Base-by-base conservation (phyloP, 176 grass and related monocot species). In the Luzula sylvatica region DNA sequence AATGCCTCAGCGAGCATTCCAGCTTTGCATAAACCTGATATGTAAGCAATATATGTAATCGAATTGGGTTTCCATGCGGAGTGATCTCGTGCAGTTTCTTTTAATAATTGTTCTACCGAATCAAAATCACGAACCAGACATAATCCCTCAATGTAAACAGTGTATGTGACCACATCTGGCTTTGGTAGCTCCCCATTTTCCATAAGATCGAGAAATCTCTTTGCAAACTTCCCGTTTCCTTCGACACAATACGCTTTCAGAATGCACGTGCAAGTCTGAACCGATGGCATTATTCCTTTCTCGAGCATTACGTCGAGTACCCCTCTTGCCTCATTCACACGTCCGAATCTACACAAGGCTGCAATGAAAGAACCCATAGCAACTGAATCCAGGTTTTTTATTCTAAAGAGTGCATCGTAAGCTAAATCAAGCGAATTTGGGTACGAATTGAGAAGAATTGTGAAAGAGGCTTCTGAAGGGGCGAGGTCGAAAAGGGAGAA, bases 21-120 rank as follows among this genome's bases (percentile, higher is more conserved):
- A 58, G 62, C 67, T 57, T 65, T 77, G 35, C 82, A 87, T 47
- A 87, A 20, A 12, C 62, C 78, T 70, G 77, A 74, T 71, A 82
- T 82, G 61, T 94, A 94, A 26, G 87, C 75, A 59, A 72, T 82
- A 43, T 82, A 94, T 5, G 71, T 87, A 38, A 94, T 48, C 49
- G 53, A 28, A 76, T 82, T 94, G 2, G 82, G 87, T 38, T 53
- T 67, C 82, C 82, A 94, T 8, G 67, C 53, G 13, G 68, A 75
- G 12, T 6, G 23, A 23, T 76, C 52, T 69, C 78, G 78, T 53
- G 69, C 78, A 44, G 24, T 54, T 50, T 23, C 19, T 23, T 58
- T 58, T 41, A 58, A 38, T n/a, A 87, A 53, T 65, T 18, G 55
- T 23, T 94, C 70, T 18, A 82, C 87, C 51, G 55, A 63, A 20